These are phyloP conservation scores for Priceomyces haplophilus DNA, from an alignment of 805 yeast genomes.

Conservation along the genomic window DNA sequence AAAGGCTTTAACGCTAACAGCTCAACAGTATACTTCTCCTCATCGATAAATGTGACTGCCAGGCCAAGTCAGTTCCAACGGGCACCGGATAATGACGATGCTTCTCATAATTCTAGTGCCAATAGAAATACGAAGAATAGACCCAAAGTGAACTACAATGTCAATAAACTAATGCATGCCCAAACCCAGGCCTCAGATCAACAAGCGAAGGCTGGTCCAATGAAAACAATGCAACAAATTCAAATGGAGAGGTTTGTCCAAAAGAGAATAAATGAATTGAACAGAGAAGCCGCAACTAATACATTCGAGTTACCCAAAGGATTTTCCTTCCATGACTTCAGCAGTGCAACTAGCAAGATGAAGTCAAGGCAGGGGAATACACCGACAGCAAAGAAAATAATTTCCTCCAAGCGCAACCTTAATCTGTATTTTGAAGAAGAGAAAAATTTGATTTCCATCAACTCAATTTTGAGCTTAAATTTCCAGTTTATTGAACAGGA, in stretches of 20 bases:
- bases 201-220: slow-evolving; percentile 29
- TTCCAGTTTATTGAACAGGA: slow-evolving; percentile 41
- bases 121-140: slow-evolving; percentile 27
- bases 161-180: slow-evolving; percentile 40
- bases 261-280: slow-evolving; percentile 34
- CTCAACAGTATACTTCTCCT: slow-evolving; percentile 39
- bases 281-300: slow-evolving; percentile 26
- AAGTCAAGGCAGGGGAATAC: slow-evolving; percentile 39
- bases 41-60: slow-evolving; percentile 41
- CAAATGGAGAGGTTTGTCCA: slow-evolving; percentile 39
- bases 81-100: slow-evolving; percentile 15
- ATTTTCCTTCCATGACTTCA: slow-evolving; percentile 34
- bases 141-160: slow-evolving; percentile 44
- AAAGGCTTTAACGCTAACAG: slow-evolving; percentile 26
- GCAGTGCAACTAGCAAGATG: slow-evolving; percentile 21
- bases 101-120: slow-evolving; percentile 14
- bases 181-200: slow-evolving; percentile 31
- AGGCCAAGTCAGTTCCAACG: slow-evolving; percentile 21
- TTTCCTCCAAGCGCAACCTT: slow-evolving; percentile 42
- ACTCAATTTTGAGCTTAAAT: slow-evolving; percentile 39
- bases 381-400: slow-evolving; percentile 40
- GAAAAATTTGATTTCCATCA: slow-evolving; percentile 40
- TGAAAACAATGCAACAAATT: slow-evolving; percentile 41
- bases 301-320: slow-evolving; percentile 43
- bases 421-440: slow-evolving; percentile 46